These are phyloP conservation scores for Bimuria novae-zelandiae DNA, from an alignment of 2,329 filamentous ascomycete genomes.

Conservation along the genomic window DNA sequence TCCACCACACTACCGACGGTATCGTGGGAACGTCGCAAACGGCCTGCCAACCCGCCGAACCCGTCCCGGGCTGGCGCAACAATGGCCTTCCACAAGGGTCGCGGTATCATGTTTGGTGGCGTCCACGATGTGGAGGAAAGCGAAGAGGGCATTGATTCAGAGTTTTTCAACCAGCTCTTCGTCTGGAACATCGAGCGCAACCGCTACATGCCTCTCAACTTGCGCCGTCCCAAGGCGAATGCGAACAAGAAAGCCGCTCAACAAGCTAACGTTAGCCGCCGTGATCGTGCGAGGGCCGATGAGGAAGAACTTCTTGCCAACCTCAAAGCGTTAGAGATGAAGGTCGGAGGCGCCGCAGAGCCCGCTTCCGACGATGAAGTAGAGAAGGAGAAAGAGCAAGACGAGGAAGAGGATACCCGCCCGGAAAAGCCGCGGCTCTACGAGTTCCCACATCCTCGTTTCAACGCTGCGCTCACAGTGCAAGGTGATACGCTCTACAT, in stretches of 20 bases:
- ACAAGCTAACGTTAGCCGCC: constrained; percentile 42
- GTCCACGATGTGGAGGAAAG: constrained; percentile 91
- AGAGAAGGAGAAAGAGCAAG: constrained; percentile 34
- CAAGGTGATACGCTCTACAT: constrained; percentile 93
- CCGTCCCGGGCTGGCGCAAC: constrained; percentile 86
- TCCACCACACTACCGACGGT: constrained; percentile 71
- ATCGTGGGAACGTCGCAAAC: constrained; percentile 92
- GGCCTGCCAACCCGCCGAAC: constrained; percentile 83
- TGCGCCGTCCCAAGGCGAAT: constrained; percentile 73
- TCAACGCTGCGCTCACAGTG: constrained; percentile 88
- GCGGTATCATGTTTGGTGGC: constrained; percentile 91
- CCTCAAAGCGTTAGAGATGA: constrained; percentile 81
- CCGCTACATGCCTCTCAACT: constrained; percentile 81
- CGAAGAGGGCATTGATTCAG: constrained; percentile 96
- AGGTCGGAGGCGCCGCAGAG: constrained; percentile 61
- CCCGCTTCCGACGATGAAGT: constrained; percentile 43
- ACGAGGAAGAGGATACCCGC: constrained; percentile 58
- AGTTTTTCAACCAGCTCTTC: too few species aligned
- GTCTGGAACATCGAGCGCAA: constrained; percentile 97
- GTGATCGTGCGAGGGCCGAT: constrained; percentile 82
- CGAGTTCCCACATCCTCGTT: constrained; percentile 89
- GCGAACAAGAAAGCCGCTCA: constrained; percentile 62
- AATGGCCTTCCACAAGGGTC: constrained; percentile 91
- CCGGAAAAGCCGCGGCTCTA: constrained; percentile 64
- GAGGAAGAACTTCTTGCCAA: constrained; percentile 90